Evolutionary conservation across 495 filamentous ascomycete species (phyloP).

Genomic region (Daldinia concentrica): DNA sequence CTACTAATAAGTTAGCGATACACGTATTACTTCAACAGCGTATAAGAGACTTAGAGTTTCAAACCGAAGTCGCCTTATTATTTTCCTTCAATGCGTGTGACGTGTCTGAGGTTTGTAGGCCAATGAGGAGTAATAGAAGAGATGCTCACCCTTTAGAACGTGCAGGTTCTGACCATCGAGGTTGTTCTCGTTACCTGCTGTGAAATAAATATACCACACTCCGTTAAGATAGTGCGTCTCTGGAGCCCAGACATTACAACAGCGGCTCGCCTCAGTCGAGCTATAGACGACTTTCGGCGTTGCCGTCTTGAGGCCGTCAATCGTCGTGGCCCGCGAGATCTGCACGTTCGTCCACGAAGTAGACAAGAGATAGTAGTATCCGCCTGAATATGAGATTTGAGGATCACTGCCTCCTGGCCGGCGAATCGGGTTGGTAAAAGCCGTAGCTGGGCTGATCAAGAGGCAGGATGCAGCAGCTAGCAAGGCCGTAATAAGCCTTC

Average conservation of each 20-base stretch:
- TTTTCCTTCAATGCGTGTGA: neutral
- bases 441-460: constrained; percentile 36
- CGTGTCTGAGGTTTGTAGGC: neutral
- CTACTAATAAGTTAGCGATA: constrained; percentile 37
- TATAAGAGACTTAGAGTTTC: neutral
- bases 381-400: constrained; percentile 57
- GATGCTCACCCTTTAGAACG: constrained; percentile 47
- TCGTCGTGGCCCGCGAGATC: constrained; percentile 58
- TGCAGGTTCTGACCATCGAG: constrained; percentile 51
- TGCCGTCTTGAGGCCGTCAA: constrained; percentile 59
- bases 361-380: constrained; percentile 63
- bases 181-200: constrained; percentile 42
- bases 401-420: constrained; percentile 54
- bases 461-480: constrained; percentile 9
- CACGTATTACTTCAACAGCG: neutral
- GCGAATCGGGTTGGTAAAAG: constrained; percentile 49
- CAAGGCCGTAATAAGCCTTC: constrained; percentile 18
- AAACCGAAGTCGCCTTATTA: neutral
- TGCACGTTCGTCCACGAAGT: constrained; percentile 62
- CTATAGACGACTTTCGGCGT: constrained; percentile 59
- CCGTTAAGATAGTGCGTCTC: constrained; percentile 61
- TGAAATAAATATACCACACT: constrained; percentile 60
- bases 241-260: constrained; percentile 67
- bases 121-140: neutral
- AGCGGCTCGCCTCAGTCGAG: constrained; percentile 49